Conservation (phyloP, 768 basidiomycete species). For the Favolaschia claudopus region DNA sequence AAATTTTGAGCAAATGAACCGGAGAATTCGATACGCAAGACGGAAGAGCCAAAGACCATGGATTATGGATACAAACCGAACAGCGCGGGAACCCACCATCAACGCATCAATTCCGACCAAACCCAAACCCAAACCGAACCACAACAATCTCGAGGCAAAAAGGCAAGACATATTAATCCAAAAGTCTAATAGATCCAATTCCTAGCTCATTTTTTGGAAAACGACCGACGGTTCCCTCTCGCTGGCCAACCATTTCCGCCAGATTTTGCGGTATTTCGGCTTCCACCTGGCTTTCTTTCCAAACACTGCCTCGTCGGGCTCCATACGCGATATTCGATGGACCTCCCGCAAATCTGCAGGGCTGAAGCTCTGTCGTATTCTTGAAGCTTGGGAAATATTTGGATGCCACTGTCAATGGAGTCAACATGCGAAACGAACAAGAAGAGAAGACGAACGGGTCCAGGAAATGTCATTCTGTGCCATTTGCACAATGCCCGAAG, state of each 20-base stretch:
- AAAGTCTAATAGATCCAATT: neutral
- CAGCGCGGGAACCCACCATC: no score
- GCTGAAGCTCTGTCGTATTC: slow-evolving; percentile 44
- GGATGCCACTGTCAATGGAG: slow-evolving; percentile 40
- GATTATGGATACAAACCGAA: no score
- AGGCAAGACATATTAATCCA: no score
- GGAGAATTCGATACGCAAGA: no score
- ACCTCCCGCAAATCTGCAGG: slow-evolving; percentile 48
- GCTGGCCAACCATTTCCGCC: slow-evolving; percentile 46
- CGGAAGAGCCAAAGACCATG: no score
- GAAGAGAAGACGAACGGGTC: slow-evolving; percentile 29
- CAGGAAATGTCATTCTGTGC: slow-evolving; percentile 54
- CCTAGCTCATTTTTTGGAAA: neutral
- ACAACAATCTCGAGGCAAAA: no score
- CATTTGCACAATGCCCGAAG: slow-evolving; percentile 50
- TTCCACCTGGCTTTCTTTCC: slow-evolving; percentile 25
- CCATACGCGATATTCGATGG: slow-evolving; percentile 47
- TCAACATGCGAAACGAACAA: neutral
- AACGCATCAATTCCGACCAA: no score
- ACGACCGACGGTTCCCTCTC: slow-evolving; percentile 11
- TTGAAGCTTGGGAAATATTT: slow-evolving; percentile 40
- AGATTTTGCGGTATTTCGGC: slow-evolving; percentile 43
- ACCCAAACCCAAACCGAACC: no score
- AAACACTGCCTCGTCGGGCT: slow-evolving; percentile 47
- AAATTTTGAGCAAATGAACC: no score